Percentiles rank a stretch among this genome's conserved stretches.
These are phyloP conservation scores for Guyanaporus albipodus DNA, from an alignment of 768 basidiomycete species.

Conservation along the genomic window DNA sequence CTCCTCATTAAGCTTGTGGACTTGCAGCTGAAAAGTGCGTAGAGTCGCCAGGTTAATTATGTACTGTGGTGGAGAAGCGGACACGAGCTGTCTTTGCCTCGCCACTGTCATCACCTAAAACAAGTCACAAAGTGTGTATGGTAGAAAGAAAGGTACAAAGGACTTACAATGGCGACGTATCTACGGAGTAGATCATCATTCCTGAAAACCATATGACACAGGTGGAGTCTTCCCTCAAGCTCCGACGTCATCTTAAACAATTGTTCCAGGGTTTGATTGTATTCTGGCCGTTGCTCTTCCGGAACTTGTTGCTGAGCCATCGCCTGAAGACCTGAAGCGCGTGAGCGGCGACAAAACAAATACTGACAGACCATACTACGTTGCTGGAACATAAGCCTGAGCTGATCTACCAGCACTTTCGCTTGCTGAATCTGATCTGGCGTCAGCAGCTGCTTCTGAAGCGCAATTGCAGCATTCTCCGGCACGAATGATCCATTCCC, in stretches of 20 bases:
- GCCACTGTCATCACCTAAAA: slow-evolving; percentile 42
- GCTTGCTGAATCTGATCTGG: slow-evolving; percentile 35
- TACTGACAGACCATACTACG: slow-evolving; percentile 24
- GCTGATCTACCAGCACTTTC: slow-evolving; percentile 23
- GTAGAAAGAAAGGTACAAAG: slow-evolving; percentile 11
- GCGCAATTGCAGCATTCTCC: slow-evolving; percentile 3
- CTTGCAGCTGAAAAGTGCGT: slow-evolving; percentile 42
- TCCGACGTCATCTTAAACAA: slow-evolving; percentile 43
- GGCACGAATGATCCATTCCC: slow-evolving; percentile 6
- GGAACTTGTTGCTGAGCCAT: slow-evolving; percentile 41
- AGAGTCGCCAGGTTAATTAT: slow-evolving; percentile 37
- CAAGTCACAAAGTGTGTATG: slow-evolving; percentile 9
- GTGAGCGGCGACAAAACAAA: slow-evolving; percentile 13
- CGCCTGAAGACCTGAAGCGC: slow-evolving; percentile 28
- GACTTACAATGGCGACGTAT: slow-evolving; percentile 52
- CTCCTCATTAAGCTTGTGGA: slow-evolving; percentile 39
- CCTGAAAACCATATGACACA: slow-evolving; percentile 45
- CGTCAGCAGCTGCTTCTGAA: slow-evolving; percentile 16
- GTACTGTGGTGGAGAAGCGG: slow-evolving; percentile 26
- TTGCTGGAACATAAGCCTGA: slow-evolving; percentile 34
- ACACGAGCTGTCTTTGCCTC: slow-evolving; percentile 30
- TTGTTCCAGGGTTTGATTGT: slow-evolving; percentile 46
- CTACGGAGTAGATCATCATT: slow-evolving; percentile 46
- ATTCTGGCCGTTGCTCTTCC: slow-evolving; percentile 52
- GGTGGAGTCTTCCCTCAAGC: slow-evolving; percentile 47